phyloP scores from a whole-genome alignment of 352 stramenopile species.

The Pythium aquatile region DNA sequence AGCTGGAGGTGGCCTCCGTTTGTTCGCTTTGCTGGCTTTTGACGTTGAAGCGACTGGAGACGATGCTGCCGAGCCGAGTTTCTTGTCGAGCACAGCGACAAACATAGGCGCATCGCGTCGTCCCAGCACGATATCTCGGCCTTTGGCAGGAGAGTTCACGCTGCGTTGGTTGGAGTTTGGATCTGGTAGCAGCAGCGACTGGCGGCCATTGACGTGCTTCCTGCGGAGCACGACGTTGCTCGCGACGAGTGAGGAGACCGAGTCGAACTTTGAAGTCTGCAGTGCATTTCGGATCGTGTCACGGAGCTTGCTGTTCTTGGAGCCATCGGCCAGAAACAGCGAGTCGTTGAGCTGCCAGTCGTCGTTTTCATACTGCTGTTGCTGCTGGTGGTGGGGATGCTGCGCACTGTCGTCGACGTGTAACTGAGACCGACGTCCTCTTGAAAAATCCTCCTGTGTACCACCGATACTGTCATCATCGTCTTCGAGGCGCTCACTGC shows the following conservation, averaged over 20 bases:
- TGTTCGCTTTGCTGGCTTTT: slow-evolving; percentile 1
- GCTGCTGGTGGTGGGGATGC: neutral
- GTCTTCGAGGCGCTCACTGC: slow-evolving; percentile 39
- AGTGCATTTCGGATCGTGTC: slow-evolving; percentile 80
- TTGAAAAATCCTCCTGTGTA: slow-evolving; percentile 18
- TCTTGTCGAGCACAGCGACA: slow-evolving; percentile 49
- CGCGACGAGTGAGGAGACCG: slow-evolving; percentile 82
- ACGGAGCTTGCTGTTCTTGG: slow-evolving; percentile 81
- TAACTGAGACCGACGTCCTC: slow-evolving; percentile 17
- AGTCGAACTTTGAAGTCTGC: slow-evolving; percentile 89
- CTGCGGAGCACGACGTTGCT: slow-evolving; percentile 68
- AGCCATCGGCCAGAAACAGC: slow-evolving; percentile 87
- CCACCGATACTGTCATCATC: slow-evolving; percentile 22
- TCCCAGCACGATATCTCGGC: slow-evolving; percentile 62
- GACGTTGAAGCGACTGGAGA: slow-evolving; percentile 1
- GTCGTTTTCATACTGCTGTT: slow-evolving; percentile 20
- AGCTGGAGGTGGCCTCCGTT: neutral
- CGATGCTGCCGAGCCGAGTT: slow-evolving; percentile 4
- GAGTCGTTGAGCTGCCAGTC: slow-evolving; percentile 73
- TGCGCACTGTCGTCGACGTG: neutral
- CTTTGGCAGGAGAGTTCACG: slow-evolving; percentile 8
- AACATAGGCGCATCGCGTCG: slow-evolving; percentile 59
- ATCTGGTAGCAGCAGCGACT: neutral
- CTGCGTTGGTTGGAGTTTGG: slow-evolving; percentile 14
- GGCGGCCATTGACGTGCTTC: slow-evolving; percentile 36